Evolutionary conservation across 176 grass and related monocot genomes (phyloP).

Genomic region (Guadua angustifolia): DNA sequence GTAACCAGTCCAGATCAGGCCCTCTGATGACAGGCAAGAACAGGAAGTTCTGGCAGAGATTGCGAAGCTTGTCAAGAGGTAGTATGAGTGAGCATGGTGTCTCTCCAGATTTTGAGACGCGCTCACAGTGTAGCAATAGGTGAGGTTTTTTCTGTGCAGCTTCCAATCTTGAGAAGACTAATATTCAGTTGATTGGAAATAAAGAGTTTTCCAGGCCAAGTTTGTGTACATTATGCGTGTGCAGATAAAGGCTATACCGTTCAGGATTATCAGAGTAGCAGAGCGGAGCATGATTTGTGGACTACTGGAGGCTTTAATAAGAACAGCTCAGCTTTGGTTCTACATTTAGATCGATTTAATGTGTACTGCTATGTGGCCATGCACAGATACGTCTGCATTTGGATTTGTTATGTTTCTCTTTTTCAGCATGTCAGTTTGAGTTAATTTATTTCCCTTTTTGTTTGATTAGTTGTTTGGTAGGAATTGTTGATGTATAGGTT

Average conservation of each 20-base stretch:
- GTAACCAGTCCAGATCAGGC: constrained; percentile 76
- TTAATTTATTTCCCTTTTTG: constrained; percentile 34
- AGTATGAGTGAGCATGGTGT: constrained; percentile 85
- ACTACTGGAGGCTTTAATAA: constrained; percentile 24
- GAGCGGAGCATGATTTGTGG: neutral
- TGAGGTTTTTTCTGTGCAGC: constrained; percentile 30
- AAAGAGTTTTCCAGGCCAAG: constrained; percentile 12
- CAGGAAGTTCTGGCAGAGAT: constrained; percentile 80
- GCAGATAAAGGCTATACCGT: constrained; percentile 43
- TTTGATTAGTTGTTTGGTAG: constrained; percentile 46
- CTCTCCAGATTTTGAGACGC: constrained; percentile 62
- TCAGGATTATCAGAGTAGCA: constrained; percentile 31
- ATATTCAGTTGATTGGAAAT: constrained; percentile 39
- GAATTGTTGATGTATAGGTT: constrained; percentile 53
- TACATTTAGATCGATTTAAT: neutral
- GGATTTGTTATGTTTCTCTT: neutral
- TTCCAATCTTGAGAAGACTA: neutral
- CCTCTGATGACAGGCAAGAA: constrained; percentile 68
- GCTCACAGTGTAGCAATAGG: constrained; percentile 50
- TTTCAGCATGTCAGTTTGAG: constrained; percentile 37
- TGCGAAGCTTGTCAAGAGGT: constrained; percentile 67
- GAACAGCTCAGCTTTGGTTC: constrained; percentile 13
- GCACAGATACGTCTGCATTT: constrained; percentile 12
- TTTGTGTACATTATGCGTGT: constrained; percentile 41
- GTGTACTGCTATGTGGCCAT: neutral